Evolutionary conservation across 305 asterid species (phyloP), one percentile per base, ranked within the genome.

Genomic region (Fraxinus baroniana): DNA sequence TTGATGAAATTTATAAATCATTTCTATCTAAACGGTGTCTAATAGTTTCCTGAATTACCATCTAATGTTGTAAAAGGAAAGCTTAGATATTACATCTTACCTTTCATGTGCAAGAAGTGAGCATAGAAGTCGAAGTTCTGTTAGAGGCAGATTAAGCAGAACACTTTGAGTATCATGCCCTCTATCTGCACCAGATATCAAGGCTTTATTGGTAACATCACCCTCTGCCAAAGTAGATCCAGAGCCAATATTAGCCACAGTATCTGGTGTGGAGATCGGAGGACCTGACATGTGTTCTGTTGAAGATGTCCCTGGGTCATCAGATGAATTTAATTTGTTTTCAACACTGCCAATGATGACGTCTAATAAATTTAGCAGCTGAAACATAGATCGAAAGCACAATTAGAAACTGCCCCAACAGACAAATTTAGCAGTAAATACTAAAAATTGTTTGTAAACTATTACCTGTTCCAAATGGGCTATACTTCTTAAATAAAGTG

Each of bases 71-170:
- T 20, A 60, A 60, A 60, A 7, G 70, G 70, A 78, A 76, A 76
- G 49, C 55, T 5, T 3, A 46, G 74, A 7, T 20, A 81, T 64
- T 68, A 72, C 70, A 84, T 83, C 91, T 82, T 90, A 95, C 98
- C 98, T 97, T 90, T 95, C 98, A 83, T 92, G 92, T 62, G 98
- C 98, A 89, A 95, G 98, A 88, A 95, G 90, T 17, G 98, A 95
- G 90, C 98, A 93, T 77, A 95, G 89, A 64, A 92, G 94, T 87
- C 89, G 95, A 87, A 95, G 98, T 88, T 95, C 98, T 66, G 89
- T 87, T 82, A 86, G 89, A 17, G 98, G 98, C 81, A 95, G 90
- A 86, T 87, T 85, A 86, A 81, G 87, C 82, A 93, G 86, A 84
- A 90, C 91, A 85, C 37, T 76, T 72, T 49, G 89, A 52, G 86